These are phyloP conservation scores for Trametes gibbosa DNA, from an alignment of 768 basidiomycete genomes.

Conservation along the genomic window DNA sequence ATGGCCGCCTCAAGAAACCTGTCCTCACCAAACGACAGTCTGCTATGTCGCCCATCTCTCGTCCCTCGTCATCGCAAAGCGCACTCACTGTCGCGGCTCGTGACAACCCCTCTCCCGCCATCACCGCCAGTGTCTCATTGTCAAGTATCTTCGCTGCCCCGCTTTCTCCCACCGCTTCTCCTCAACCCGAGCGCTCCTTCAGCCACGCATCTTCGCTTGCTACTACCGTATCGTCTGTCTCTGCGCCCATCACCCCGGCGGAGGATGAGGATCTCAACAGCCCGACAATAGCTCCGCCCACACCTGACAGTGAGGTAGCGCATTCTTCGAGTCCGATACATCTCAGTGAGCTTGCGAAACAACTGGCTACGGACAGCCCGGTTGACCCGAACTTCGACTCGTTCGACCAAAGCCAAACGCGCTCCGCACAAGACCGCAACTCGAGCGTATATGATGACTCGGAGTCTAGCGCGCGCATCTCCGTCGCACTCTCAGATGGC, in stretches of 20 bases:
- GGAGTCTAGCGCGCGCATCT: slow-evolving; percentile 31
- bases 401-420: background rate
- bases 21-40: slow-evolving; percentile 66
- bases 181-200: slow-evolving; percentile 8
- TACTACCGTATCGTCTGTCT: slow-evolving; percentile 5
- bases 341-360: slow-evolving; percentile 10
- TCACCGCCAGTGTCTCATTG: background rate
- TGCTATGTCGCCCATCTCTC: slow-evolving; percentile 25
- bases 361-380: slow-evolving; percentile 12
- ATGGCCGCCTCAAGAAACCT: slow-evolving; percentile 73
- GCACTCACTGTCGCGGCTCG: slow-evolving; percentile 20
- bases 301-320: background rate
- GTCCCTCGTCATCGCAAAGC: slow-evolving; percentile 28
- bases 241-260: slow-evolving; percentile 10
- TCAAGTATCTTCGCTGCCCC: background rate
- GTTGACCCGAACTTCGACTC: slow-evolving; percentile 7
- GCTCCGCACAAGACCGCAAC: background rate
- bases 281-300: background rate
- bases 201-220: slow-evolving; percentile 15
- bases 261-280: slow-evolving; percentile 3
- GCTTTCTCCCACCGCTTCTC: background rate
- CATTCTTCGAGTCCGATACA: slow-evolving; percentile 11
- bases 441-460: slow-evolving; percentile 14
- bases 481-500: slow-evolving; percentile 49
- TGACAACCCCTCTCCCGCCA: slow-evolving; percentile 13